Evolutionary conservation across 176 grass and related monocot genomes (phyloP).

Genomic region (Carex littledalei): DNA sequence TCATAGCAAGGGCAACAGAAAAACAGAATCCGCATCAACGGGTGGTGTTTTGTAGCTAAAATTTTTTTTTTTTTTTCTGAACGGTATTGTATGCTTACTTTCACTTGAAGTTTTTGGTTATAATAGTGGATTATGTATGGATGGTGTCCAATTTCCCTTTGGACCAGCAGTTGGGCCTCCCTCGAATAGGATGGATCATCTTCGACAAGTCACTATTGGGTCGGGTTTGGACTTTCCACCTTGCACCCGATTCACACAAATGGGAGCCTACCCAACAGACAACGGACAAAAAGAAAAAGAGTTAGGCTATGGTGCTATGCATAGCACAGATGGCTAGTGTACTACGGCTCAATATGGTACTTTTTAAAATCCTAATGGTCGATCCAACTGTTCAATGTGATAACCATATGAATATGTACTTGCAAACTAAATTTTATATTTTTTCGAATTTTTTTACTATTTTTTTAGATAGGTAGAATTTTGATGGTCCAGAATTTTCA

Average conservation of each 20-base stretch:
- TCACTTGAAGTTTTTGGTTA: not conserved
- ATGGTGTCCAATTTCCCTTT: not conserved
- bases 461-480: no score
- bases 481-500: no score
- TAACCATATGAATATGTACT: no score
- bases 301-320: no score
- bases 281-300: not conserved
- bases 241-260: not conserved
- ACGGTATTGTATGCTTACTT: not conserved
- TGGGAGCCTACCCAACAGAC: no score
- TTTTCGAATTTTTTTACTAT: no score
- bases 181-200: slow-evolving; percentile 5
- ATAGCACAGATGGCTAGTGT: no score
- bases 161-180: slow-evolving; percentile 16
- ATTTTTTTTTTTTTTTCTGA: not conserved
- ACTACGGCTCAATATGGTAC: no score
- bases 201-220: not conserved
- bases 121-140: not conserved
- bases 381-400: no score
- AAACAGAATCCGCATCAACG: not conserved
- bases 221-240: not conserved
- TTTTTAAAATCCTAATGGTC: no score
- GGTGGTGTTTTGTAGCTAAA: not conserved
- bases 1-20: not conserved
- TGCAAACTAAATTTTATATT: no score